phyloP scores from a whole-genome alignment of 2,329 filamentous ascomycete genomes.

The Venturia nashicola region DNA sequence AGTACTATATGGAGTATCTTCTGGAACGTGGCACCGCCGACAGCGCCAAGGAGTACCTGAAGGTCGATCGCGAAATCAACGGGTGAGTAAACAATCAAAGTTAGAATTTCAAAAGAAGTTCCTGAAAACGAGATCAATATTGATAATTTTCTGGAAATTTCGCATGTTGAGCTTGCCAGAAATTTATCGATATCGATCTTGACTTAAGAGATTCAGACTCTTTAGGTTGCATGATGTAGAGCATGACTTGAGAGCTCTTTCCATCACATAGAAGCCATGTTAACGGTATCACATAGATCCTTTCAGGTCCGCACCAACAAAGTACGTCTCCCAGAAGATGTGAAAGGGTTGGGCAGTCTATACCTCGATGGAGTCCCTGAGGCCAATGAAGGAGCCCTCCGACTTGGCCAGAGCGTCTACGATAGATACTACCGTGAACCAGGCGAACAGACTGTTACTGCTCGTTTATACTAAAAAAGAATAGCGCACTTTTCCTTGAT shows the following conservation, averaged over 20 bases:
- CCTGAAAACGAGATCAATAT: neutral
- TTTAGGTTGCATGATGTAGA: no score
- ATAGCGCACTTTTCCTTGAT: neutral
- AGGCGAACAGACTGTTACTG: neutral
- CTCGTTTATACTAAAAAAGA: neutral
- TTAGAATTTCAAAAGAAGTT: neutral
- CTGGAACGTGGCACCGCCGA: slow-evolving; percentile 72
- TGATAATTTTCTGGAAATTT: neutral
- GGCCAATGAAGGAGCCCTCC: neutral
- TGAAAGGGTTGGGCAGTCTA: neutral
- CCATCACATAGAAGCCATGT: neutral
- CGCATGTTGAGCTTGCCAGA: neutral
- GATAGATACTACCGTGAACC: slow-evolving; percentile 8
- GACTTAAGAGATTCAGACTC: neutral
- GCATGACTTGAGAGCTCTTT: no score
- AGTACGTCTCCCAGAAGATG: neutral
- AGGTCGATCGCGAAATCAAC: slow-evolving; percentile 75
- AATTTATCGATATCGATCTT: neutral
- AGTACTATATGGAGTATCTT: slow-evolving; percentile 72
- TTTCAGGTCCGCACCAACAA: slow-evolving; percentile 1
- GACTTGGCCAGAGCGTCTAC: slow-evolving; percentile 6
- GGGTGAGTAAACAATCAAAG: slow-evolving; percentile 36
- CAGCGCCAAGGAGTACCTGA: slow-evolving; percentile 74
- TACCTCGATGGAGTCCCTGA: slow-evolving; percentile 3
- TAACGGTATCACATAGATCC: neutral